Conservation (phyloP, 257 asterid genomes). For the Ligustrum vulgare region DNA sequence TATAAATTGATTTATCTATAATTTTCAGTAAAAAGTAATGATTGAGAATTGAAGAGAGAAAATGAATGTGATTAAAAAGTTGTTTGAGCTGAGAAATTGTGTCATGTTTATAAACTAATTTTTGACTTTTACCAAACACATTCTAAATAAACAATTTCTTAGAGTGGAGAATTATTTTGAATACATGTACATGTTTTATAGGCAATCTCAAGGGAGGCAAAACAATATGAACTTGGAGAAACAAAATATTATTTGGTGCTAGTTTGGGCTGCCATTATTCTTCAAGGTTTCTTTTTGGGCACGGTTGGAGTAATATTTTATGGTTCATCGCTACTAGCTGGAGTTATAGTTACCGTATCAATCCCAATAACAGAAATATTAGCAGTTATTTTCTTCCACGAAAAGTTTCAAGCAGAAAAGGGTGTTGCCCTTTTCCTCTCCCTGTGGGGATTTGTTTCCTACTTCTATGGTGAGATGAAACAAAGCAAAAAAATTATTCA, state of each 20-base stretch:
- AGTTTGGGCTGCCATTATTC: neutral
- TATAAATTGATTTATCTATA: too few species aligned
- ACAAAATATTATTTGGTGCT: constrained; percentile 3
- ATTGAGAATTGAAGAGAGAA: too few species aligned
- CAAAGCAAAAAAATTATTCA: neutral
- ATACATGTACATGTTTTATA: neutral
- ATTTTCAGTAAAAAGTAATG: too few species aligned
- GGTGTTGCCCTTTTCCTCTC: constrained; percentile 13
- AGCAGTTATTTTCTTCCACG: constrained; percentile 2
- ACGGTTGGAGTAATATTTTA: neutral
- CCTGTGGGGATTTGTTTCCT: constrained; percentile 4
- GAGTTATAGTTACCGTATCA: neutral
- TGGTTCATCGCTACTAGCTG: neutral
- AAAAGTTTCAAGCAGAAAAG: constrained; percentile 4
- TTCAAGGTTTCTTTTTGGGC: constrained; percentile 1
- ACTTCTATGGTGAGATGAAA: constrained; percentile 2
- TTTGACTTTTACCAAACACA: too few species aligned
- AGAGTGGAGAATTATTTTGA: neutral
- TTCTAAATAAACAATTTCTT: neutral
- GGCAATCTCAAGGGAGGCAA: constrained; percentile 8
- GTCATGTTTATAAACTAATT: too few species aligned
- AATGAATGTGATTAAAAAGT: too few species aligned
- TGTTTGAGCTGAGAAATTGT: too few species aligned
- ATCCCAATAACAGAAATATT: neutral
- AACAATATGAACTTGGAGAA: constrained; percentile 10